Conservation (phyloP, 805 yeast species). For the Metschnikowia chrysomelidarum region DNA sequence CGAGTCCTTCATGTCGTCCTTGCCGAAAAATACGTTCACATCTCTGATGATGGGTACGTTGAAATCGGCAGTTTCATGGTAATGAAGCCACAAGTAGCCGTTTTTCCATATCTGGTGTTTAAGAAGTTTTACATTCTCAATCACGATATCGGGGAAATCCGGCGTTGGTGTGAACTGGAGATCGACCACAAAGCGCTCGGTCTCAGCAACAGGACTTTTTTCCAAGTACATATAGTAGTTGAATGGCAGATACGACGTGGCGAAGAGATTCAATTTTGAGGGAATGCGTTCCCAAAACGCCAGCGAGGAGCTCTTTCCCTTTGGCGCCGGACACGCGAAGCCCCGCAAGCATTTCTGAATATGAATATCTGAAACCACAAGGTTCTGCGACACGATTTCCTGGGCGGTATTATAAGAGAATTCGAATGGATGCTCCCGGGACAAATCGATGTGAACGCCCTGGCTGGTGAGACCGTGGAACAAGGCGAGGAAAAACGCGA, state of each 20-base stretch:
- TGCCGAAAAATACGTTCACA: slow-evolving; percentile 30
- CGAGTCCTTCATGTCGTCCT: slow-evolving; percentile 28
- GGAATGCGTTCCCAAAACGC: slow-evolving; percentile 14
- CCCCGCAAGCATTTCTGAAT: slow-evolving; percentile 17
- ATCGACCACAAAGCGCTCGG: slow-evolving; percentile 14
- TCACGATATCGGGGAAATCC: slow-evolving; percentile 7
- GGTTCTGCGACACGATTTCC: slow-evolving; percentile 12
- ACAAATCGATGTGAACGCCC: slow-evolving; percentile 10
- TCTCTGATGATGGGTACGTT: slow-evolving; percentile 22
- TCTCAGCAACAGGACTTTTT: slow-evolving; percentile 9
- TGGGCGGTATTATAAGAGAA: slow-evolving; percentile 10
- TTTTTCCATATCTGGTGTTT: slow-evolving; percentile 7
- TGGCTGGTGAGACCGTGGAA: slow-evolving; percentile 12
- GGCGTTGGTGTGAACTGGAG: slow-evolving; percentile 9
- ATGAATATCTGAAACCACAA: slow-evolving; percentile 16
- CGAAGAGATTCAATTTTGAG: slow-evolving; percentile 16
- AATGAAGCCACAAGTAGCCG: slow-evolving; percentile 16
- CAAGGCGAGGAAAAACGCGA: slow-evolving; percentile 8
- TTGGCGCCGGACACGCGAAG: slow-evolving; percentile 13
- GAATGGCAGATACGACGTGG: slow-evolving; percentile 10
- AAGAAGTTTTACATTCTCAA: slow-evolving; percentile 10
- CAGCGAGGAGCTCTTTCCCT: neutral
- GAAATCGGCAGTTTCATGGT: slow-evolving; percentile 12
- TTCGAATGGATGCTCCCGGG: slow-evolving; percentile 3
- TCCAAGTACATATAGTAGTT: slow-evolving; percentile 19